Percentiles rank a stretch among this genome's conserved stretches.
Conservation (phyloP, 169 alveolate genomes). For the Cyclospora cayetanensis region DNA sequence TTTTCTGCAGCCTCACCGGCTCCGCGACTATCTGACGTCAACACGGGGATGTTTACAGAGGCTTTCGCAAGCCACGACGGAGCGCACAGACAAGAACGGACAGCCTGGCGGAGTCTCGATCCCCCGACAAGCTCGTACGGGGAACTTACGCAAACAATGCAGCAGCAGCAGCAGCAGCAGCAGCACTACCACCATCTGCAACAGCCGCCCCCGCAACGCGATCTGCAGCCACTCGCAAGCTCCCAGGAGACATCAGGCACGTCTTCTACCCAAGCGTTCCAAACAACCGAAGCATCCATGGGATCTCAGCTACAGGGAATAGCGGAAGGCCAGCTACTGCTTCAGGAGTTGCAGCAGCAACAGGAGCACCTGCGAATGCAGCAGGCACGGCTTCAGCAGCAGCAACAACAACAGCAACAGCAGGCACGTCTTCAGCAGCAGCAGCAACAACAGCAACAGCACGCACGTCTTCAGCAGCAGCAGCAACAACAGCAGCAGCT, state of each 20-base stretch:
- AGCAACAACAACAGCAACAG: not conserved
- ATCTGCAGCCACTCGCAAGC: not conserved
- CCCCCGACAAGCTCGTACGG: not conserved
- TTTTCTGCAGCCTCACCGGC: constrained; percentile 14
- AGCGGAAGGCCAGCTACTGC: not conserved
- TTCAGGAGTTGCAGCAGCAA: constrained; percentile 33
- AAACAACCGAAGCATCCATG: not conserved
- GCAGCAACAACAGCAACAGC: not conserved
- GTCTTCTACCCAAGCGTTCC: not conserved
- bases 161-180: not conserved
- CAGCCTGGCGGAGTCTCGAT: constrained; percentile 1
- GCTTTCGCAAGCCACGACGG: not conserved
- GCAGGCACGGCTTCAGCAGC: not conserved
- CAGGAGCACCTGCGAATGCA: constrained; percentile 27
- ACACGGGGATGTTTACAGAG: not conserved
- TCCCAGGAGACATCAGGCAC: not conserved
- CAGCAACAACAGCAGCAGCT: constrained; percentile 3
- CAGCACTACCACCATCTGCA: not conserved
- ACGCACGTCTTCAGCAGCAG: constrained; percentile 3
- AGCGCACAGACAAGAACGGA: not conserved
- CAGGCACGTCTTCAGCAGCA: constrained; percentile 31
- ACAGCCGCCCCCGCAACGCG: not conserved
- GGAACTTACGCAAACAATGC: not conserved
- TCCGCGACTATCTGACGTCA: not conserved
- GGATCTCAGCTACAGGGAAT: not conserved